Evolutionary conservation across 148 eudicot species (phyloP).

Genomic region (Pouteria glomerata): DNA sequence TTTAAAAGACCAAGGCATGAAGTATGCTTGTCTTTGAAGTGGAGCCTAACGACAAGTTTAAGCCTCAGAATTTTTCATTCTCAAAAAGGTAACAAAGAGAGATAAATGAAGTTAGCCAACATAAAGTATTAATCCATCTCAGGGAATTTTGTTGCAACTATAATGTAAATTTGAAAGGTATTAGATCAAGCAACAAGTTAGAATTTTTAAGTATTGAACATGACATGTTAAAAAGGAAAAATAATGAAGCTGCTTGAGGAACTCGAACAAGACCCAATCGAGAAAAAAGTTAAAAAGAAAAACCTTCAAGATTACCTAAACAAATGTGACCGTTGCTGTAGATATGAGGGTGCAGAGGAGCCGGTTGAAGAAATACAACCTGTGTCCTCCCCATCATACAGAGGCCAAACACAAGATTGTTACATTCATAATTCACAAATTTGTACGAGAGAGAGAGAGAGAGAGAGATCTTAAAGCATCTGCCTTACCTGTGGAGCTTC

Average conservation of each 20-base stretch:
- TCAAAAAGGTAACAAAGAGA: not conserved
- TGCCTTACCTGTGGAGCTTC: no score
- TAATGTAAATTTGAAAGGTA: not conserved
- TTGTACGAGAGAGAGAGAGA: no score
- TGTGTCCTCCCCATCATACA: no score
- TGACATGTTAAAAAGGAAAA: not conserved
- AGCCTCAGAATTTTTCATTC: not conserved
- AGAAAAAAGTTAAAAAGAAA: not conserved
- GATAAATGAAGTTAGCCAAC: not conserved
- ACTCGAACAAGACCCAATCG: not conserved
- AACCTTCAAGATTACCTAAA: conserved; percentile 1
- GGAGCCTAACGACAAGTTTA: not conserved
- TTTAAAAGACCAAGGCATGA: not conserved
- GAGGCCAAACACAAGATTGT: no score
- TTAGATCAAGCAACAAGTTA: not conserved
- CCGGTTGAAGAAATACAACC: not conserved
- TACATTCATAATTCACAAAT: no score
- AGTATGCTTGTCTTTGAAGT: not conserved
- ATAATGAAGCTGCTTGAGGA: not conserved
- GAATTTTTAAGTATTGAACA: not conserved
- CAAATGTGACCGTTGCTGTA: conserved; percentile 8
- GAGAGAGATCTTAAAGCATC: no score
- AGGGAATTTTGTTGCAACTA: not conserved
- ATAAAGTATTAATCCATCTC: not conserved
- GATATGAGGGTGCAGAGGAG: conserved; percentile 7